Base-by-base conservation (phyloP, 768 basidiomycete genomes). In the Termitomyces sp. region DNA sequence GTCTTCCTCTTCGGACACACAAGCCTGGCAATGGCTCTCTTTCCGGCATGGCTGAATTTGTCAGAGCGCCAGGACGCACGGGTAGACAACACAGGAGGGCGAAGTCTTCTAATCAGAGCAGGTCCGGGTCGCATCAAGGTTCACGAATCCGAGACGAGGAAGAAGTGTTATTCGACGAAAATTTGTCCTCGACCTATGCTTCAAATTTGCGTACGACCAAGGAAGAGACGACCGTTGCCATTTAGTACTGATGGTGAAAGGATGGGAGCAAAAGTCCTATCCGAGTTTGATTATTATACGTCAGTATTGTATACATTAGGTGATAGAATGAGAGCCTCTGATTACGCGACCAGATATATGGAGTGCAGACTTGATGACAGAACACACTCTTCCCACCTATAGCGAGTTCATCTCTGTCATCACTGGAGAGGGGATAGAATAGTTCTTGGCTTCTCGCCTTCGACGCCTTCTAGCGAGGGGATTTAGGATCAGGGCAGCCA, bases 401-500 rank as follows among this genome's bases (percentile, higher is more conserved):
- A 5, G 10, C 27, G 26, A 51, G 26, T n/a, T n/a, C 34, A 8
- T 61, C 26, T 56, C 46, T 4, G 53, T 55, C 53, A 54, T 56
- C 39, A 18, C 37, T 58, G 54, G 41, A 24, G 58, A 48, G 9
- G 43, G n/a, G 36, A 47, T 22, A 49, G 53, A 55, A 31, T 46
- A 47, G 20, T 43, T 29, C 53, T 62, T 59, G 3, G 55, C 58
- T 51, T 67, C 65, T 50, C 60, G 31, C 49, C 63, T 41, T 27
- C 76, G 72, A 43, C 77, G 72, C 37, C 70, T 71, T 26, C 67
- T 68, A 1, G 82, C 81, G 1, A 76, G 67, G 1, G 88, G 87
- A 66, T 92, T 90, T 36, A 92, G 77, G 26, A 88, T 77, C 10
- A 83, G 57, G 0, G 86, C 86, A 5, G 82, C 75, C 16, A 90